Conservation (phyloP, 768 basidiomycete genomes). For the Suillus lakei region DNA sequence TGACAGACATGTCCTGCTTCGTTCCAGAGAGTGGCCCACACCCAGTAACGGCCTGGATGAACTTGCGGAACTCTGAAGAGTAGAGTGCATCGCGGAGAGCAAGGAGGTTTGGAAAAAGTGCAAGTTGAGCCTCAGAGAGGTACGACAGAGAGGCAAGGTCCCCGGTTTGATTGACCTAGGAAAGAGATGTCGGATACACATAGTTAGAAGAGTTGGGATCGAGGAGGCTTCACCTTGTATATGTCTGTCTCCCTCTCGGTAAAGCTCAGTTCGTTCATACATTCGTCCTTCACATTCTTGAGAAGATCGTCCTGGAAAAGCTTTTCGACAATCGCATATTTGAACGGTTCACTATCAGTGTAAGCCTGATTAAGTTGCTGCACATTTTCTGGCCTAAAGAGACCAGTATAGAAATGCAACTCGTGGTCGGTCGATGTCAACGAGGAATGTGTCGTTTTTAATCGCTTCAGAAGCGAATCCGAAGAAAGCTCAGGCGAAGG, state of each 20-base stretch:
- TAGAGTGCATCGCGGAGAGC: slow-evolving; percentile 91
- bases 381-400: slow-evolving; percentile 64
- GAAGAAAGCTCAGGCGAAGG: slow-evolving; percentile 41
- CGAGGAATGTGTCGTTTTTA: slow-evolving; percentile 43
- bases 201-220: slow-evolving; percentile 6
- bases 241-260: slow-evolving; percentile 98
- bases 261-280: slow-evolving; percentile 76
- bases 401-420: slow-evolving; percentile 39
- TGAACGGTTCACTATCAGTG: slow-evolving; percentile 68
- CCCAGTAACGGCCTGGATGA: slow-evolving; percentile 85
- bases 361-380: slow-evolving; percentile 63
- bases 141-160: slow-evolving; percentile 94
- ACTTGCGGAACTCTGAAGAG: slow-evolving; percentile 78
- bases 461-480: slow-evolving; percentile 36
- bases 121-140: slow-evolving; percentile 76
- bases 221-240: slow-evolving; percentile 69
- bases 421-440: slow-evolving; percentile 17
- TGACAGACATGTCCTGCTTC: slow-evolving; percentile 96
- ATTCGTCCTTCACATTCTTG: slow-evolving; percentile 82
- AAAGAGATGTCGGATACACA: slow-evolving; percentile 9
- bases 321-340: slow-evolving; percentile 78
- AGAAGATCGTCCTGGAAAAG: slow-evolving; percentile 87
- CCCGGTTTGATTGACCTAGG: slow-evolving; percentile 94
- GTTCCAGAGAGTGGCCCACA: slow-evolving; percentile 90
- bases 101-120: slow-evolving; percentile 80